A percentile compares a stretch with the other conserved stretches of the same genome.
These are phyloP conservation scores for Russula compacta DNA, from an alignment of 768 basidiomycete species.

Conservation along the genomic window DNA sequence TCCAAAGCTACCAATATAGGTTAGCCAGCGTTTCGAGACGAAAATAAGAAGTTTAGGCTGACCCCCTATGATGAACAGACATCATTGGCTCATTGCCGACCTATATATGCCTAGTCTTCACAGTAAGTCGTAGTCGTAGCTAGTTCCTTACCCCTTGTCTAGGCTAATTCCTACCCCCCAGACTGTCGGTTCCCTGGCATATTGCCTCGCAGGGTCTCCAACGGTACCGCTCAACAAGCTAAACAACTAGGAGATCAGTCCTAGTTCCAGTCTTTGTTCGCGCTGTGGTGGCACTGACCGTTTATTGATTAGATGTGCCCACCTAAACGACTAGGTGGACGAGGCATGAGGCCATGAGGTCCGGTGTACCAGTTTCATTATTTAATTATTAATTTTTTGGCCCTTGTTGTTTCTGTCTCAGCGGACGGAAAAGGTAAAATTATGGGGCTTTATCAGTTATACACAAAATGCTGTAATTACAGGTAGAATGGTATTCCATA, in stretches of 20 bases:
- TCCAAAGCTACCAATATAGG: constrained; percentile 8
- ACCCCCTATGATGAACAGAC: background rate
- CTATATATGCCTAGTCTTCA: constrained; percentile 8
- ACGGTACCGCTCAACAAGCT: background rate
- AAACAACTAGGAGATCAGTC: no score
- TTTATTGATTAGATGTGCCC: no score
- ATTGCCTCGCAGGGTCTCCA: background rate
- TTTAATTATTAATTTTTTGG: background rate
- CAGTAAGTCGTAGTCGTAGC: background rate
- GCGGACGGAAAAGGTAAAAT: background rate
- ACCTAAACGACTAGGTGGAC: no score
- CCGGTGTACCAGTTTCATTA: background rate
- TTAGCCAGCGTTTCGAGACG: background rate
- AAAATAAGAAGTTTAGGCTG: background rate
- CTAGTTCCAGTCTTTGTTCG: no score
- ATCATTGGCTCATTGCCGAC: constrained; percentile 10
- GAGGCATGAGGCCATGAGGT: no score
- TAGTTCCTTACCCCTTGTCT: background rate
- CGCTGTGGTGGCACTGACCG: no score
- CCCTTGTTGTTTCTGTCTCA: background rate
- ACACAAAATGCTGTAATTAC: constrained; percentile 20
- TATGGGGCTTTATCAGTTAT: background rate
- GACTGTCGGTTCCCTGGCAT: background rate
- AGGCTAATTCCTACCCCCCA: background rate
- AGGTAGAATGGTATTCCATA: constrained; percentile 95